Evolutionary conservation across 2,329 filamentous ascomycete genomes (phyloP).

Genomic region (Didymella pomorum): DNA sequence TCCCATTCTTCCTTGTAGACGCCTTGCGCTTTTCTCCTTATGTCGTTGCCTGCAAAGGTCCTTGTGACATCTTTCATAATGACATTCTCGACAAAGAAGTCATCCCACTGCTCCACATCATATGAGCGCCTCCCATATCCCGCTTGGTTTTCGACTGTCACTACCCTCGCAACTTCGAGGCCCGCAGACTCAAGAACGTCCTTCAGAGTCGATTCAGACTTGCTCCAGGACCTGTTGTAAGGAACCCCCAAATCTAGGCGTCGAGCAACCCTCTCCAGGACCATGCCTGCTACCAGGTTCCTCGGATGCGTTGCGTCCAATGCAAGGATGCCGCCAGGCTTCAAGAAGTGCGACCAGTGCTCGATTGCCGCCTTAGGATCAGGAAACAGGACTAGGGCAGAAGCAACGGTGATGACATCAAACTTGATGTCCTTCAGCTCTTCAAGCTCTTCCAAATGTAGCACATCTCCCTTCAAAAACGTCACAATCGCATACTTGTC

Average conservation of each 20-base stretch:
- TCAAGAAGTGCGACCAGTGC: slow-evolving; percentile 51
- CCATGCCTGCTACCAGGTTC: slow-evolving; percentile 49
- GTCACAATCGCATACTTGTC: slow-evolving; percentile 45
- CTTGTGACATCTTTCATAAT: slow-evolving; percentile 36
- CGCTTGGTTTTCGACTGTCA: slow-evolving; percentile 45
- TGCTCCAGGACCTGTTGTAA: slow-evolving; percentile 50
- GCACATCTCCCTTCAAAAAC: slow-evolving; percentile 50
- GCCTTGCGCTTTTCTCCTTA: slow-evolving; percentile 44
- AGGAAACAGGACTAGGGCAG: slow-evolving; percentile 53
- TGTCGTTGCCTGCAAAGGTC: slow-evolving; percentile 42
- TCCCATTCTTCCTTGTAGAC: slow-evolving; percentile 51
- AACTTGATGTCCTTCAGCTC: slow-evolving; percentile 37
- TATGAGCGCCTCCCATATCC: slow-evolving; percentile 42
- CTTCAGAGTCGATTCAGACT: slow-evolving; percentile 42
- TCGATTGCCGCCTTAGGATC: slow-evolving; percentile 49
- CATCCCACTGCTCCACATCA: slow-evolving; percentile 42
- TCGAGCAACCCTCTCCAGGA: slow-evolving; percentile 49
- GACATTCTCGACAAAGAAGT: slow-evolving; percentile 49
- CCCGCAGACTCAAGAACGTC: slow-evolving; percentile 48
- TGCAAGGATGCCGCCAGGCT: slow-evolving; percentile 52
- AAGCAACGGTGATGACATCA: slow-evolving; percentile 52
- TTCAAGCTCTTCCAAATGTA: slow-evolving; percentile 43
- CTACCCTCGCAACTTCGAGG: slow-evolving; percentile 43
- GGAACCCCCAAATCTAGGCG: slow-evolving; percentile 45
- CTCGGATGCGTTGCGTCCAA: slow-evolving; percentile 52